Percentiles rank a stretch among this genome's conserved stretches.
phyloP scores from a whole-genome alignment of 805 yeast genomes.

The Myxozyma mucilagina region DNA sequence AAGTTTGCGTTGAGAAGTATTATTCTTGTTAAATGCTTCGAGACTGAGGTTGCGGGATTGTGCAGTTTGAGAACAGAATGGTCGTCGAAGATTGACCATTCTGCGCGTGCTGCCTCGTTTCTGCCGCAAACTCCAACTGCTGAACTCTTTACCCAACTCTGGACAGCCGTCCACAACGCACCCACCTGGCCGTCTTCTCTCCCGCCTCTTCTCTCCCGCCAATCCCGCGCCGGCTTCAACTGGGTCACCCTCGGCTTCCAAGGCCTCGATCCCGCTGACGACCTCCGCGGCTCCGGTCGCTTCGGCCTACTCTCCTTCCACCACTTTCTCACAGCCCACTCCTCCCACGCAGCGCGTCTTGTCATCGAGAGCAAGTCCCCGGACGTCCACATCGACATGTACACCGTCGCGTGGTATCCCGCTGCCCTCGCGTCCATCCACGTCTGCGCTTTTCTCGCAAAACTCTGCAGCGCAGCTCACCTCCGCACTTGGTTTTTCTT shows the following conservation, averaged over 20 bases:
- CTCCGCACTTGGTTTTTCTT: conserved; percentile 28
- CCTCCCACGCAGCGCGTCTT: conserved; percentile 14
- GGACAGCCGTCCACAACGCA: conserved; percentile 17
- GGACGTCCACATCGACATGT: conserved; percentile 23
- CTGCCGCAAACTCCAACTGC: background rate
- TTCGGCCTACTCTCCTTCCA: conserved; percentile 27
- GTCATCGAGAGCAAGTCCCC: conserved; percentile 21
- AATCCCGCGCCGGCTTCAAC: conserved; percentile 32
- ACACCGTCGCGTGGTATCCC: conserved; percentile 32
- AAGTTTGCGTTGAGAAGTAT: conserved; percentile 7
- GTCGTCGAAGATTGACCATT: background rate
- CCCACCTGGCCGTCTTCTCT: conserved; percentile 23
- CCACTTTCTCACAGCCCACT: conserved; percentile 5
- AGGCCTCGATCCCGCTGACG: conserved; percentile 43
- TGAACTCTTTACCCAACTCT: background rate
- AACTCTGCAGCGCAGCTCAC: conserved; percentile 7
- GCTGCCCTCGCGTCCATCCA: conserved; percentile 35
- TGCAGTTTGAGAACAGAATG: conserved; percentile 12
- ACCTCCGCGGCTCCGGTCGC: conserved; percentile 40
- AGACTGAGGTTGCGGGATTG: background rate
- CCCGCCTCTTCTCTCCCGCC: conserved; percentile 16
- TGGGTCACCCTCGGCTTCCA: conserved; percentile 46
- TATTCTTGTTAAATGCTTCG: conserved; percentile 13
- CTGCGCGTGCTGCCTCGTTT: background rate
- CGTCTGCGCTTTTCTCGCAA: conserved; percentile 22